Conservation (phyloP, 169 alveolate species). For the Cryptosporidium tyzzeri region DNA sequence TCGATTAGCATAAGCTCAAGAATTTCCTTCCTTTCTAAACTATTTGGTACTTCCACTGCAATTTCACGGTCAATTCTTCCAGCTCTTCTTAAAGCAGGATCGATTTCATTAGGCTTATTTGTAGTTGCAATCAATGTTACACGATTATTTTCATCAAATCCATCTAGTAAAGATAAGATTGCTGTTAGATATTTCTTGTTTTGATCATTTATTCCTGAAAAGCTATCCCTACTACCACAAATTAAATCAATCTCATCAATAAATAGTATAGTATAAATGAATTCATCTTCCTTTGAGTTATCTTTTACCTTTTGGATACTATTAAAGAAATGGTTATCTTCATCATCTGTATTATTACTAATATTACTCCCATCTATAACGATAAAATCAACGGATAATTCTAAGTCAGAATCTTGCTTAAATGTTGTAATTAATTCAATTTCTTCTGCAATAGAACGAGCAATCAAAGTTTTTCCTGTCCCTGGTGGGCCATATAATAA, state of each 20-base stretch:
- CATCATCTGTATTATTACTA: background rate
- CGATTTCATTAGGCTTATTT: conserved; percentile 89
- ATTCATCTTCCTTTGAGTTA: conserved; percentile 14
- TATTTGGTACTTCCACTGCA: conserved; percentile 93
- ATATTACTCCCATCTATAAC: conserved; percentile 51
- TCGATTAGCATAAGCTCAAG: conserved; percentile 80
- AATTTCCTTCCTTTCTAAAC: conserved; percentile 90
- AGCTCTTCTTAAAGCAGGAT: conserved; percentile 94
- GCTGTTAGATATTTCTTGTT: conserved; percentile 87
- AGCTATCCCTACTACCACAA: conserved; percentile 89
- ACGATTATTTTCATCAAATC: conserved; percentile 80
- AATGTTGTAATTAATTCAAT: conserved; percentile 40
- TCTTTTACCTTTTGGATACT: conserved; percentile 31
- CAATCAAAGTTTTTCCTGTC: conserved; percentile 87
- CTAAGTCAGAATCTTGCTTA: background rate
- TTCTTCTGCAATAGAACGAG: conserved; percentile 87
- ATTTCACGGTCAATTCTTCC: conserved; percentile 97
- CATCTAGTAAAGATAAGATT: conserved; percentile 89
- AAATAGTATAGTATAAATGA: conserved; percentile 81
- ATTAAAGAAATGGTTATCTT: conserved; percentile 20
- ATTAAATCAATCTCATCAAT: conserved; percentile 94
- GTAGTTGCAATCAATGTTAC: conserved; percentile 94
- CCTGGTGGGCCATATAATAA: conserved; percentile 89
- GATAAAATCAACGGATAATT: conserved; percentile 25
- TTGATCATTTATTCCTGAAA: conserved; percentile 81